Evolutionary conservation across 352 stramenopile species (phyloP), one percentile per base, ranked within the genome.

Genomic region (Pythium apleroticum): DNA sequence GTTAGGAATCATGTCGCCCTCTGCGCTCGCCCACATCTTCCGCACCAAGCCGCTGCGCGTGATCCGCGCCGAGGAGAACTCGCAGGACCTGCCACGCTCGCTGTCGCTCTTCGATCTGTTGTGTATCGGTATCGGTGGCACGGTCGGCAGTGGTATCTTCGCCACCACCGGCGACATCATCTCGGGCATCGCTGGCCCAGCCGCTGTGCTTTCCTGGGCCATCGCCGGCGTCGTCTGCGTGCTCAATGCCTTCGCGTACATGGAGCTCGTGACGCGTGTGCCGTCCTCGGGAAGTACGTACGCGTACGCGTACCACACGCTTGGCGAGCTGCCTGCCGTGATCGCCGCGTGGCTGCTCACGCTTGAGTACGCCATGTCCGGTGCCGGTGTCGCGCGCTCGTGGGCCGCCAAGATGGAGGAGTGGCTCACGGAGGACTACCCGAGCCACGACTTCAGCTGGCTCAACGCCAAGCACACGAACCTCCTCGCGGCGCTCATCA

Each of bases 121-220:
- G 11, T 90, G 75, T 45, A 87, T 98, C 62, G 93, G 93, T 17
- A 81, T 98, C 17, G 90, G 91, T 5, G 91, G 80, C 27, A 98
- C 94, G 0, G 79, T 98, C 19, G 94, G 94, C 11, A 89, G 67
- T 24, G 94, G 94, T n/a, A 78, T 98, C 27, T 98, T 98, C 77
- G 89, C 82, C 25, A 91, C 80, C n/a, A 80, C 80, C 0, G 81
- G 80, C 27, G 50, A 67, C 19, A 84, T 98, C 33, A 87, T 98
- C 57, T 86, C 77, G 4, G 61, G 33, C 2, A 87, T 69, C 5
- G 86, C 88, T 1, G 93, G 93, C 11, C 88, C 93, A 0, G 82
- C 83, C 25, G 88, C 85, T 0, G 73, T 89, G 64, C 48, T 97
- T 28, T 89, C 73, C 31, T 97, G 88, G 82, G 62, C 75, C 15